phyloP scores from a whole-genome alignment of 1,284 basidiomycete species.

The Boletus chippewaensis region DNA sequence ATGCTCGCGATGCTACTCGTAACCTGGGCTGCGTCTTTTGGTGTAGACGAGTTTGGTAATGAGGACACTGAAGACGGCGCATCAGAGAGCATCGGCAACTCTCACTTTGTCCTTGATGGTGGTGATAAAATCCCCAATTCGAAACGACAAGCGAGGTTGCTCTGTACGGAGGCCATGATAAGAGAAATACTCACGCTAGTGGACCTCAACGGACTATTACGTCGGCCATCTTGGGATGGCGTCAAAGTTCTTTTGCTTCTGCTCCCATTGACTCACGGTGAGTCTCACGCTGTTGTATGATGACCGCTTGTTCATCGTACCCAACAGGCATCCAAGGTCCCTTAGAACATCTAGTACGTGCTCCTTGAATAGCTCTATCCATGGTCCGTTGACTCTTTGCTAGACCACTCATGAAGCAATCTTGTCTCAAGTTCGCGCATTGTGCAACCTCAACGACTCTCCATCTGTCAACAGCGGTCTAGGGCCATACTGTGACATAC shows the following conservation, averaged over 20 bases:
- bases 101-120: slow-evolving; percentile 13
- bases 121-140: slow-evolving; percentile 18
- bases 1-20: slow-evolving; percentile 67
- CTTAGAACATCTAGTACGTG: slow-evolving; percentile 46
- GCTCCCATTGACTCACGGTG: slow-evolving; percentile 77
- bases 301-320: slow-evolving; percentile 11
- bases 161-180: slow-evolving; percentile 50
- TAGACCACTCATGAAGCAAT: slow-evolving; percentile 55
- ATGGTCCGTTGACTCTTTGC: slow-evolving; percentile 8
- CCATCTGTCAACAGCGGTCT: slow-evolving; percentile 45
- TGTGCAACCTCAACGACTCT: slow-evolving; percentile 52
- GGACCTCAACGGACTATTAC: slow-evolving; percentile 69
- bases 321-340: slow-evolving; percentile 40
- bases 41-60: slow-evolving; percentile 69
- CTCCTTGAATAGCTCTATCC: not conserved
- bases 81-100: slow-evolving; percentile 19
- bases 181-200: slow-evolving; percentile 71
- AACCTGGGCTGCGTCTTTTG: slow-evolving; percentile 82
- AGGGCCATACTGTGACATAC: slow-evolving; percentile 52
- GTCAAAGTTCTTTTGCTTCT: slow-evolving; percentile 71
- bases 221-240: slow-evolving; percentile 83
- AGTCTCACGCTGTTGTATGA: slow-evolving; percentile 6
- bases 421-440: slow-evolving; percentile 59
- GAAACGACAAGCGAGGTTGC: slow-evolving; percentile 16
- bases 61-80: slow-evolving; percentile 18